Conservation (phyloP, 257 asterid species). For the Handroanthus guayacan region DNA sequence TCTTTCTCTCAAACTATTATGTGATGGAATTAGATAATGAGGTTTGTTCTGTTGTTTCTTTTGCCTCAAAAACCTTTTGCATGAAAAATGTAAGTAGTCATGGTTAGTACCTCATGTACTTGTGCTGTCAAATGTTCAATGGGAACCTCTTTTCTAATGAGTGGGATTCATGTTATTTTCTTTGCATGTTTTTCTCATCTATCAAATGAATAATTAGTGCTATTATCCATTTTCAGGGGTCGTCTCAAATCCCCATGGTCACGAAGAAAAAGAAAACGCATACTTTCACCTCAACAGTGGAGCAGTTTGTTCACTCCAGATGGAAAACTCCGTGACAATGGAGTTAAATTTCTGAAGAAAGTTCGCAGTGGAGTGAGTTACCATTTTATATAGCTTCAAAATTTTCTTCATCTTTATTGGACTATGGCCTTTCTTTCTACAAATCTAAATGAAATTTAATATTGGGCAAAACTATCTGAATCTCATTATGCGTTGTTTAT, state of each 20-base stretch:
- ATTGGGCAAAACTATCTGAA: slow-evolving; percentile 16
- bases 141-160: background rate
- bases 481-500: slow-evolving; percentile 32
- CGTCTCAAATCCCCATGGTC: slow-evolving; percentile 96
- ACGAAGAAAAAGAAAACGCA: slow-evolving; percentile 81
- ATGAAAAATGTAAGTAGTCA: too few relatives aligned
- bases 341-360: slow-evolving; percentile 85
- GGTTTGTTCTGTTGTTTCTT: too few relatives aligned
- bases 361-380: slow-evolving; percentile 95
- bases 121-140: too few relatives aligned
- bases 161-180: slow-evolving; percentile 26
- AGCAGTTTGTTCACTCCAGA: slow-evolving; percentile 74
- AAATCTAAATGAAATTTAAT: slow-evolving; percentile 7
- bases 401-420: slow-evolving; percentile 18
- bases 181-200: slow-evolving; percentile 25
- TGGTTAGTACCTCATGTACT: too few relatives aligned
- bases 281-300: slow-evolving; percentile 85
- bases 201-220: slow-evolving; percentile 32
- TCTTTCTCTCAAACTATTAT: too few relatives aligned
- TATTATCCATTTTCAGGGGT: slow-evolving; percentile 57
- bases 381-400: slow-evolving; percentile 23
- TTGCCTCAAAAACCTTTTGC: too few relatives aligned
- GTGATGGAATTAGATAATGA: too few relatives aligned
- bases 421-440: background rate
- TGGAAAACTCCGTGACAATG: slow-evolving; percentile 83